These are phyloP conservation scores for Mitragyna speciosa DNA, from an alignment of 257 asterid genomes.

Conservation along the genomic window DNA sequence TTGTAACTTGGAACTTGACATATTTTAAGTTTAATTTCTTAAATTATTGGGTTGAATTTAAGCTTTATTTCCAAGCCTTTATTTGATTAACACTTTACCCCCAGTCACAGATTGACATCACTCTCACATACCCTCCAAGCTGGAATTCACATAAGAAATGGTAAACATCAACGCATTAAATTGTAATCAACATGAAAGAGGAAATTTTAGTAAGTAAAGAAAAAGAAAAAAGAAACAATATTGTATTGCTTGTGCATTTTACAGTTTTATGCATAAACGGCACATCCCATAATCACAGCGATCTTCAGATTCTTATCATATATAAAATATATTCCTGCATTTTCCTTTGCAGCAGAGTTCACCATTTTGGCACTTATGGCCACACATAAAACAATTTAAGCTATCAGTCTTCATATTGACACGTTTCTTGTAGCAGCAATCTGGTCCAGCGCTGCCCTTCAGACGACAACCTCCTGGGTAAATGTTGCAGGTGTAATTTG, in stretches of 20 bases:
- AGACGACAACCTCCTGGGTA: slow-evolving; percentile 33
- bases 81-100: neutral
- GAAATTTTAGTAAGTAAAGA: neutral
- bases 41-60: neutral
- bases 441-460: slow-evolving; percentile 32
- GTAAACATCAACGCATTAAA: neutral
- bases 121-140: neutral
- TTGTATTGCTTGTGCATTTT: neutral
- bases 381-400: slow-evolving; percentile 35
- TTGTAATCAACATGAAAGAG: neutral
- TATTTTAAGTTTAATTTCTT: neutral
- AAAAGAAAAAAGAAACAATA: neutral
- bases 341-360: slow-evolving; percentile 33
- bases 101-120: neutral
- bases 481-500: slow-evolving; percentile 26
- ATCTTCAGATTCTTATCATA: slow-evolving; percentile 28
- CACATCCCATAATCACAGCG: slow-evolving; percentile 35
- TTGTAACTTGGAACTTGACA: neutral
- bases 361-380: slow-evolving; percentile 22
- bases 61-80: neutral
- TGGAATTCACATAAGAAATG: neutral
- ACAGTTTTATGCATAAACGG: slow-evolving; percentile 28
- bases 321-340: slow-evolving; percentile 25
- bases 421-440: slow-evolving; percentile 41
- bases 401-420: slow-evolving; percentile 31